Base-by-base conservation (phyloP, 805 yeast species). In the Saccharomycopsis fermentans region DNA sequence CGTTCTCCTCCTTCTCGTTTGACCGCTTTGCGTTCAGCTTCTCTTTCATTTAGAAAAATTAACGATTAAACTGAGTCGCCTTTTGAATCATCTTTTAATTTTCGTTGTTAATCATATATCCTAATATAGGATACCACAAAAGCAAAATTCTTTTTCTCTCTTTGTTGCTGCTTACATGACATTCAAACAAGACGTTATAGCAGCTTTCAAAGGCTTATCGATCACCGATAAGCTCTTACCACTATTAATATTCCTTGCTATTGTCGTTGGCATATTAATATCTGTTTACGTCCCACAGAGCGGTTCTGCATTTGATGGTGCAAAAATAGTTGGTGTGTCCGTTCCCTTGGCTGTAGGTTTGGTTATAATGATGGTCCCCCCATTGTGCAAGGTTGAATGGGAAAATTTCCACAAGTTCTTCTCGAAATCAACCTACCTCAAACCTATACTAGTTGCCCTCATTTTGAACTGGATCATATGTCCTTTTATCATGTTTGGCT, bases 321-420 rank as follows among this genome's bases (percentile, higher is more conserved):
- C 70, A 3, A 58, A 68, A 51, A 62, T 76, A 19, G 70, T 72
- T 12, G 72, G 71, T 12, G 80, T 77, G 1, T 71, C 77, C 16
- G 67, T 74, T 37, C 81, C 81, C 1, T 60, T 77, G n/a, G 75
- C 81, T 0, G 68, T 79, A 14, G 84, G 84, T 1, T 65, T 81
- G 59, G 70, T 81, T 9, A 72, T 77, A 19, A 81, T 81, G 83
- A 79, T 81, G 81, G 69, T 78, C 11, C 84, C 85, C 2, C 81
- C 81, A 4, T 68, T 81, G 55, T 77, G 81, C 65, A 78, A 79
- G 61, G 80, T 81, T 29, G 73, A 74, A 63, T 81, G 79, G 77
- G 84, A 81, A 63, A 67, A 69, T 40, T 62, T 77, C 17, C 73
- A 66, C 60, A 60, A 59, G 24, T 64, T 69, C 24, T 53, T 74